phyloP scores from a whole-genome alignment of 1,284 basidiomycete genomes.

The Hymenochaete sp. region DNA sequence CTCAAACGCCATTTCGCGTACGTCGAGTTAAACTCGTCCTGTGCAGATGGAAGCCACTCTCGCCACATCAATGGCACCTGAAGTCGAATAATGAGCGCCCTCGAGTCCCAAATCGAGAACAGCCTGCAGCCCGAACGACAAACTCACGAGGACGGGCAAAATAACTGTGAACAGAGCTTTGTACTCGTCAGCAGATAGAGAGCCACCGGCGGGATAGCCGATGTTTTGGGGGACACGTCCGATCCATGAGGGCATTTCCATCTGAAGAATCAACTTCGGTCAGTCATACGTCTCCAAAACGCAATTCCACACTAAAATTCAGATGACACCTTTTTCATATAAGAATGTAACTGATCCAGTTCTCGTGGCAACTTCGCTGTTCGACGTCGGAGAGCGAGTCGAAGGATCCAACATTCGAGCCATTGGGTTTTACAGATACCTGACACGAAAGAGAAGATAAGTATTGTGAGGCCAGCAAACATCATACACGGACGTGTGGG shows the following conservation, averaged over 20 bases:
- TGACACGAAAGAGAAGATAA: slow-evolving; percentile 4
- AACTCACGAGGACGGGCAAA: slow-evolving; percentile 14
- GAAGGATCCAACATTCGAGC: slow-evolving; percentile 14
- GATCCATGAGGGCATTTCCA: slow-evolving; percentile 16
- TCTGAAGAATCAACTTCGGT: slow-evolving; percentile 1
- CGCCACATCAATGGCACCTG: slow-evolving; percentile 19
- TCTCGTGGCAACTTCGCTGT: slow-evolving; percentile 7
- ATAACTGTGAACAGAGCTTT: slow-evolving; percentile 10
- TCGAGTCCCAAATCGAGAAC: too few relatives aligned
- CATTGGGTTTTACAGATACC: slow-evolving; percentile 14
- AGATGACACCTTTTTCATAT: slow-evolving; percentile 9
- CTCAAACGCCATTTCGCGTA: slow-evolving; percentile 15
- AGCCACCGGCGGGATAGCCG: slow-evolving; percentile 15
- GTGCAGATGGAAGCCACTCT: slow-evolving; percentile 11
- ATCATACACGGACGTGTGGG: too few relatives aligned
- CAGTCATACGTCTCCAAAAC: background rate
- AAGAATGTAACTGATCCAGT: slow-evolving; percentile 13
- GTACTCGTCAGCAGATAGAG: slow-evolving; percentile 14
- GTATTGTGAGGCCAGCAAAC: background rate
- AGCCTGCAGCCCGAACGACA: too few relatives aligned
- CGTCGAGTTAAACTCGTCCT: slow-evolving; percentile 11
- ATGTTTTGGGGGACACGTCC: slow-evolving; percentile 13
- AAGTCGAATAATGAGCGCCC: too few relatives aligned
- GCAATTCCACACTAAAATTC: too few relatives aligned
- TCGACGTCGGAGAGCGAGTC: slow-evolving; percentile 2